Evolutionary conservation across 2,329 filamentous ascomycete genomes (phyloP).

Genomic region (Beauveria pseudobassiana): DNA sequence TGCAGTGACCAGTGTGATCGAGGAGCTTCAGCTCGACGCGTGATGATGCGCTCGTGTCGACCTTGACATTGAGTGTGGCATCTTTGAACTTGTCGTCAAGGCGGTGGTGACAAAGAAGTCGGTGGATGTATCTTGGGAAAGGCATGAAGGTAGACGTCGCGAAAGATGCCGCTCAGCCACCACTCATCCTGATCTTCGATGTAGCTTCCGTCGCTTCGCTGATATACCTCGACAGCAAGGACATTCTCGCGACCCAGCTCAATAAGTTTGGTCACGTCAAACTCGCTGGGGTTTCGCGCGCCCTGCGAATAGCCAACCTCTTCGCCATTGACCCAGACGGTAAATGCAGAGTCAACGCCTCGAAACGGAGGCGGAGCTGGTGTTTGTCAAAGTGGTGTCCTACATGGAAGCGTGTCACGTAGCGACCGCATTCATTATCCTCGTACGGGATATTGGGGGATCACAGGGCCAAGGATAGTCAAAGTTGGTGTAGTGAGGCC

Average conservation of each 20-base stretch:
- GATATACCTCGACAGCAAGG: conserved; percentile 61
- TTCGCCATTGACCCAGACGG: conserved; percentile 61
- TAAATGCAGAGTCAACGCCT: conserved; percentile 66
- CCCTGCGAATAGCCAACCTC: conserved; percentile 67
- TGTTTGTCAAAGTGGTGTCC: conserved; percentile 36
- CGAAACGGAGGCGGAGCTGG: conserved; percentile 62
- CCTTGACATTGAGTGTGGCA: conserved; percentile 41
- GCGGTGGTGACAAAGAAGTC: conserved; percentile 50
- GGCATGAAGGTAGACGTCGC: conserved; percentile 58
- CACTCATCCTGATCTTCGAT: conserved; percentile 67
- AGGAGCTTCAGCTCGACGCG: conserved; percentile 28
- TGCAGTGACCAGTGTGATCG: conserved; percentile 22
- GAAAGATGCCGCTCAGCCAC: conserved; percentile 62
- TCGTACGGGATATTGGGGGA: conserved; percentile 58
- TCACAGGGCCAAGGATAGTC: conserved; percentile 60
- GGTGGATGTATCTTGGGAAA: conserved; percentile 47
- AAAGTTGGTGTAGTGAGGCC: conserved; percentile 64
- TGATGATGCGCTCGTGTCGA: conserved; percentile 32
- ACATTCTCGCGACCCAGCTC: conserved; percentile 39
- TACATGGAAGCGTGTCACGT: conserved; percentile 49
- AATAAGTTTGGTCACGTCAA: conserved; percentile 55
- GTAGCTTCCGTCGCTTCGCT: conserved; percentile 64
- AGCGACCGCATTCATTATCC: conserved; percentile 59
- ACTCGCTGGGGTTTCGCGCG: conserved; percentile 64
- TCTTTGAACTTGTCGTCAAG: conserved; percentile 45